Base-by-base conservation (phyloP, 345 rosid genomes). In the Fremontodendron californicum region DNA sequence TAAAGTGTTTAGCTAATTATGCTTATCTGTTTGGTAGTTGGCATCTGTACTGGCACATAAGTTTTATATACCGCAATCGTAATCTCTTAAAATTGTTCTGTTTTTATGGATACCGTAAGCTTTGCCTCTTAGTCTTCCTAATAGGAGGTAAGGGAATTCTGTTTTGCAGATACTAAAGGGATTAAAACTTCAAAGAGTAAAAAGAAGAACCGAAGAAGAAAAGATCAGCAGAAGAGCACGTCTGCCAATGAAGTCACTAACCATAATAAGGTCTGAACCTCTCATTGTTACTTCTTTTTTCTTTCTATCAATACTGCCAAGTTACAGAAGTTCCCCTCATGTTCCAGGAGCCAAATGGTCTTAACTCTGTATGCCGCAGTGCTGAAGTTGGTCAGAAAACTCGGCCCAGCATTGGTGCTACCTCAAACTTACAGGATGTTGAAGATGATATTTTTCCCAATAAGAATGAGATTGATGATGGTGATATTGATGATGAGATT, bases 121-220 rank as follows among this genome's bases (percentile, higher is more conserved):
- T 55, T 83, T 61, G 83, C 85, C 74, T 78, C 87, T 78, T 82
- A 80, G 82, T 80, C 64, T 58, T 83, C 77, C 81, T 82, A 77
- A 78, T 65, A 73, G 74, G 78, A 69, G 80, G 76, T 81, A 63
- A 68, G 79, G 78, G 67, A 74, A 68, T 75, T 85, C 48, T 74
- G 74, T 78, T 86, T 81, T 78, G 77, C 92, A 94, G 98, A 91
- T 91, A 77, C 88, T 78, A 90, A 88, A 84, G 92, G 80, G 49
- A 82, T 62, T 64, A 85, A 83, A 88, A 75, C 80, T 71, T 87
- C 86, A 71, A 92, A 90, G 80, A 86, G 79, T 46, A 91, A 90
- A 80, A 92, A 84, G 90, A 92, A 90, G 86, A 87, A 90, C 70
- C 82, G 87, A 73, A 87, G 91, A 83, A 90, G 88, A 83, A 91